Percentiles rank a stretch among this genome's conserved stretches.
Conservation (phyloP, 306 rosid genomes). For the Alnus rubra region DNA sequence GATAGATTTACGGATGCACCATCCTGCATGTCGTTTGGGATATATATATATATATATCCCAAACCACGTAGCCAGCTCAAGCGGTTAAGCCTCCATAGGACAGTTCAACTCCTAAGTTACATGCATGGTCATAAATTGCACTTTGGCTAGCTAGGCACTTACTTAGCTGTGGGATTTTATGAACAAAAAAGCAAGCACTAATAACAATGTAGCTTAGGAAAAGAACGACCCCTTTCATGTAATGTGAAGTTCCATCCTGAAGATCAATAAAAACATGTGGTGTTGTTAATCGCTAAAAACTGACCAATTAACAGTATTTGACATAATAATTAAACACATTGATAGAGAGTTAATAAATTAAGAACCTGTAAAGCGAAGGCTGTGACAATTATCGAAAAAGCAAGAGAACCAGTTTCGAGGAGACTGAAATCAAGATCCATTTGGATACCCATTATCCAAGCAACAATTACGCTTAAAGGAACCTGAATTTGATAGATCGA, state of each 20-base stretch:
- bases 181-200: slow-evolving; percentile 81
- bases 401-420: slow-evolving; percentile 84
- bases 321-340: neutral
- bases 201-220: slow-evolving; percentile 71
- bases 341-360: neutral
- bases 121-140: neutral
- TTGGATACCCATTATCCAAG: slow-evolving; percentile 80
- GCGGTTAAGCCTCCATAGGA: slow-evolving; percentile 38
- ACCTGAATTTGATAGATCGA: slow-evolving; percentile 51
- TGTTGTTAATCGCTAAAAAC: neutral
- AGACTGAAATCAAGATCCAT: slow-evolving; percentile 87
- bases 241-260: slow-evolving; percentile 94
- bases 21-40: slow-evolving; percentile 27
- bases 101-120: slow-evolving; percentile 27
- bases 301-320: neutral
- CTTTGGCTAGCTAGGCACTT: slow-evolving; percentile 29
- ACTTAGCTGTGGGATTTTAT: slow-evolving; percentile 45
- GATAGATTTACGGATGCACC: slow-evolving; percentile 6
- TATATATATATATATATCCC: slow-evolving; percentile 20
- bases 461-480: slow-evolving; percentile 80
- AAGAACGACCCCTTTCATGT: slow-evolving; percentile 83
- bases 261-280: neutral
- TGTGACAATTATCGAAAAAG: slow-evolving; percentile 60
- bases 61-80: slow-evolving; percentile 16
- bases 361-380: slow-evolving; percentile 83